Base-by-base conservation (phyloP, 2,329 filamentous ascomycete genomes). In the Zopfia rhizophila region DNA sequence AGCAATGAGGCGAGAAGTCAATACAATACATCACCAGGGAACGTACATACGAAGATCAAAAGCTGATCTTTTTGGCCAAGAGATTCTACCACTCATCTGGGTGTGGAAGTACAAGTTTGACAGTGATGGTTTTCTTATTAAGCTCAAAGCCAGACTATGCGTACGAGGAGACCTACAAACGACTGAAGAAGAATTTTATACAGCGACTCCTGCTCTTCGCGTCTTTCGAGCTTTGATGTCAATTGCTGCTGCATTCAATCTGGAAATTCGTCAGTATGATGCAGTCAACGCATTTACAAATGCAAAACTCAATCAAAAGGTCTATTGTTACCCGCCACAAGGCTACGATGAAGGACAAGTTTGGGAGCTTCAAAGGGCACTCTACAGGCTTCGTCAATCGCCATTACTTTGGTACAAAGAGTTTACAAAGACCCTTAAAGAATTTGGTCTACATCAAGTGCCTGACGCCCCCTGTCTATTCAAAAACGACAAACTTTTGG, bases 91-190 rank as follows among this genome's bases (percentile, higher is more conserved):
- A 45, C 45, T 51, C 7, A 13, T 41, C 27, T 67, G 51, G 59
- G 56, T 65, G 1, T 64, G 58, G 30, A 54, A 24, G 10, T 61
- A 66, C 33, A 68, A 66, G 35, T 52, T 63, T n/a, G 48, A 65
- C 23, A 45, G 37, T 13, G 30, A 66, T 28, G 56, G 58, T 5
- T 54, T 48, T 25, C 47, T 66, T 3, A 18, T 30, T 10, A 45
- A 45, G 21, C 52, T 35, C 43, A 56, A 53, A 39, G 50, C 50
- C 17, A 31, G 46, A 18, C 42, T 54, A 8, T 59, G 54, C 29
- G 58, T 60, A n/a, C 28, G 51, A 13, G 24, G 51, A 11, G 44
- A 58, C 28, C 39, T 58, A 18, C 38, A 54, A 23, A 17, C 31
- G 4, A 38, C 41, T 18, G 4, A 21, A 19, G 16, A 50, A 24